Conservation (phyloP, 1,284 basidiomycete species). For the Pisolithus thermaeus region DNA sequence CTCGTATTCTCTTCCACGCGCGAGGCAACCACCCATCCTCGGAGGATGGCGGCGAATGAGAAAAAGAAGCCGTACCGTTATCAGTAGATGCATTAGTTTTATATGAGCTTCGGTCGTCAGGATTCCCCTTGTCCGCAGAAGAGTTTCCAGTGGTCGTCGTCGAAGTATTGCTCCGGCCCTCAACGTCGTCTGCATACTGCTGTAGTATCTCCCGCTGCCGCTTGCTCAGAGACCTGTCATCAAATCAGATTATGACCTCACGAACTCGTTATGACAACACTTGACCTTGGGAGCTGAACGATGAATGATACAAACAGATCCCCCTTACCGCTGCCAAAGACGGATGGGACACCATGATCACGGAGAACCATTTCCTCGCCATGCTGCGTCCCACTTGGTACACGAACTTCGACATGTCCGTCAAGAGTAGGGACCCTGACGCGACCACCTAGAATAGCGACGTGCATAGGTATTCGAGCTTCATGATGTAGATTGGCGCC, state of each 20-base stretch:
- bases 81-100: slow-evolving; percentile 32
- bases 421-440: slow-evolving; percentile 94
- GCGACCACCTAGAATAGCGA: slow-evolving; percentile 86
- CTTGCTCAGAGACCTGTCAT: slow-evolving; percentile 68
- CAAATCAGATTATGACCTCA: slow-evolving; percentile 13
- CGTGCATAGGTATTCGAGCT: slow-evolving; percentile 88
- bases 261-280: slow-evolving; percentile 11
- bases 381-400: slow-evolving; percentile 92
- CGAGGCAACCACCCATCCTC: slow-evolving; percentile 63
- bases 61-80: slow-evolving; percentile 73
- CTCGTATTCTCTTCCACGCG: slow-evolving; percentile 59
- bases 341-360: slow-evolving; percentile 77
- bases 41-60: slow-evolving; percentile 45
- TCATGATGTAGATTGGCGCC: slow-evolving; percentile 91
- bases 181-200: slow-evolving; percentile 89
- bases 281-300: slow-evolving; percentile 86
- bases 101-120: slow-evolving; percentile 15
- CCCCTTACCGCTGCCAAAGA: slow-evolving; percentile 67
- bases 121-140: slow-evolving; percentile 16
- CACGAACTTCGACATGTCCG: slow-evolving; percentile 91
- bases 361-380: slow-evolving; percentile 96
- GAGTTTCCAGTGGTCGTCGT: slow-evolving; percentile 18
- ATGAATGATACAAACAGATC: slow-evolving; percentile 91
- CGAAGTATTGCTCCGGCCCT: slow-evolving; percentile 48
- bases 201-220: slow-evolving; percentile 86